Evolutionary conservation across 2,329 filamentous ascomycete genomes (phyloP).

Genomic region (Fusarium tupiense): DNA sequence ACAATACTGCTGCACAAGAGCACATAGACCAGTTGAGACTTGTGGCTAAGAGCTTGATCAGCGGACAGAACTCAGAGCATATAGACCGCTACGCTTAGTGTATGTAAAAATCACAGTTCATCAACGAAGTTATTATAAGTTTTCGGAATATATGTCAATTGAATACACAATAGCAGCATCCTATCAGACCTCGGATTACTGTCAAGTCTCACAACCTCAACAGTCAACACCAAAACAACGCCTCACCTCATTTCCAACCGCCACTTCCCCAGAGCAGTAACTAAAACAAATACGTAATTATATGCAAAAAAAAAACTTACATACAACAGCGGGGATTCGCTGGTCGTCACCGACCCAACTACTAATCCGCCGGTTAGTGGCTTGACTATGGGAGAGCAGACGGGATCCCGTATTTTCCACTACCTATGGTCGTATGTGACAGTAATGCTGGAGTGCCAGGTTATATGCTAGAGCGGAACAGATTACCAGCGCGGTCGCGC

Average conservation of each 20-base stretch:
- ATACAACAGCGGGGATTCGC: not conserved
- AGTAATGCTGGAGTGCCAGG: accelerated
- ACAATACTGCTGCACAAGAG: not conserved
- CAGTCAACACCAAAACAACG: not conserved
- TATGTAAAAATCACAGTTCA: no score
- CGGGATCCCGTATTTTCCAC: not conserved
- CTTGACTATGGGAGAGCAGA: conserved; percentile 1
- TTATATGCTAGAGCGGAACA: accelerated
- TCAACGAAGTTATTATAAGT: accelerated
- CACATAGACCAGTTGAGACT: accelerated
- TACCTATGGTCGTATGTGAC: not conserved
- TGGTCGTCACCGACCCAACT: conserved; percentile 3
- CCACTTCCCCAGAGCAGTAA: no score
- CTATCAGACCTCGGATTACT: accelerated
- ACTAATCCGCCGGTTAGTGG: not conserved
- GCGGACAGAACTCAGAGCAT: no score
- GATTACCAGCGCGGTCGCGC: no score
- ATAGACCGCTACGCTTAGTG: accelerated
- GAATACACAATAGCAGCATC: accelerated
- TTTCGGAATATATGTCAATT: accelerated
- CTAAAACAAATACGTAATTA: not conserved
- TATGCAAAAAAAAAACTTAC: accelerated
- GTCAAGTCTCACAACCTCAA: not conserved
- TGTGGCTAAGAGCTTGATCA: no score
- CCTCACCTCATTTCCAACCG: not conserved